Base-by-base conservation (phyloP, 78 protist genomes). In the Planoprotostelium fungivorum region DNA sequence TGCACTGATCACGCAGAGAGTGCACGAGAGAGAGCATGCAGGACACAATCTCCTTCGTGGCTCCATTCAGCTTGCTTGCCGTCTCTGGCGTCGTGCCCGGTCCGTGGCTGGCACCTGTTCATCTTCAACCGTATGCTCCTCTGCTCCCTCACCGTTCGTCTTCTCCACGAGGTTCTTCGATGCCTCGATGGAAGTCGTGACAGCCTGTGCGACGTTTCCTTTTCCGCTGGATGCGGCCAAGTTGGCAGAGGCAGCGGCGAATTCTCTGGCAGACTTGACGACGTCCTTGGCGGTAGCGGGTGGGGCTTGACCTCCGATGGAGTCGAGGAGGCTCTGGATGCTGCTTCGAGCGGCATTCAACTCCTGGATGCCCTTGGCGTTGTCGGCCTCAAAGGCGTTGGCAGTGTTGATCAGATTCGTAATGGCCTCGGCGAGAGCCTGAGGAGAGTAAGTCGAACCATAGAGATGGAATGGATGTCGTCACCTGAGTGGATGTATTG, bases 351-450 rank as follows among this genome's bases (percentile, higher is more conserved):
- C 84, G 73, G 87, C 88, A 34, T 92, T 92, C n/a, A 92, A 51
- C n/a, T 92, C 94, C 90, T 88, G 88, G 29, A 92, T 85, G 63
- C 94, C 94, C 90, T 89, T 92, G 31, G 73, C 73, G 73, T 51
- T 51, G 28, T 90, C 92, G 88, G 94, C 94, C 36, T 92, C 94
- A 73, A 87, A 37, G 34, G 90, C 28, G 92, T 92, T 90, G 28
- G 90, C 84, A 0, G 90, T 84, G 0, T 91, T 36, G 5, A 92
- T 73, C 38, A 86, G 88, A 51, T 92, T 89, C 37, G 93, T 92
- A 1, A 92, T 90, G 28, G 92, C 92, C 85, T 92, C 94, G 34
- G 94, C 94, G 28, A 92, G 91, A 37, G 87, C 94, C 37, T 92
- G 93, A 63, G 91, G 90, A 36, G 94, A 86, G 51, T 51, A 25